Evolutionary conservation across 352 stramenopile genomes (phyloP).

Genomic region (Globisporangium polare): DNA sequence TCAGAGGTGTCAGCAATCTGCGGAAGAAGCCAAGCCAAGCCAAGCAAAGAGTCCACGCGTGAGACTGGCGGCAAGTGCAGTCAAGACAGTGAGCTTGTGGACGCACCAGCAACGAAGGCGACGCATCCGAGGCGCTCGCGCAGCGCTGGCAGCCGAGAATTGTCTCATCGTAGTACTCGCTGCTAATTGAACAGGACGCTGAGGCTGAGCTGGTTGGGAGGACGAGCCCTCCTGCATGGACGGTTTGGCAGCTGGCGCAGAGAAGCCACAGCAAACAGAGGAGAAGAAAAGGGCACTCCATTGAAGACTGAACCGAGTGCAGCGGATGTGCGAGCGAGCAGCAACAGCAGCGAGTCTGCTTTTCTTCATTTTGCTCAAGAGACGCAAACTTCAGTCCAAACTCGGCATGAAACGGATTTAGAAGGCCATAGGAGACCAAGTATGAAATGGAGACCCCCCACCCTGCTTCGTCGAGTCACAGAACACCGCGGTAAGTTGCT

Average conservation of each 20-base stretch:
- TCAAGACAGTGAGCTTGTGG: neutral
- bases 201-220: constrained; percentile 1
- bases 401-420: neutral
- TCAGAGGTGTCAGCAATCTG: constrained; percentile 32
- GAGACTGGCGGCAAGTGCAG: neutral
- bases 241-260: neutral
- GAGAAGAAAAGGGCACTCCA: neutral
- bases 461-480: no score
- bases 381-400: neutral
- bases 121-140: constrained; percentile 26
- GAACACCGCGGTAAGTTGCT: no score
- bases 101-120: constrained; percentile 16
- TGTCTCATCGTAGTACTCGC: constrained; percentile 54
- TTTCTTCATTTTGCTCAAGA: neutral
- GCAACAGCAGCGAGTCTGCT: no score
- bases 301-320: neutral
- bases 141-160: constrained; percentile 58
- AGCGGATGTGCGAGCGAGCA: neutral
- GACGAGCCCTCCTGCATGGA: neutral
- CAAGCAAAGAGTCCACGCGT: neutral
- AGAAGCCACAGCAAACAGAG: neutral
- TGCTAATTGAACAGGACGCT: constrained; percentile 24
- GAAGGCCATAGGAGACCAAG: neutral
- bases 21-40: neutral
- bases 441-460: no score